phyloP scores from a whole-genome alignment of 306 rosid genomes.

The Rosa chinensis region DNA sequence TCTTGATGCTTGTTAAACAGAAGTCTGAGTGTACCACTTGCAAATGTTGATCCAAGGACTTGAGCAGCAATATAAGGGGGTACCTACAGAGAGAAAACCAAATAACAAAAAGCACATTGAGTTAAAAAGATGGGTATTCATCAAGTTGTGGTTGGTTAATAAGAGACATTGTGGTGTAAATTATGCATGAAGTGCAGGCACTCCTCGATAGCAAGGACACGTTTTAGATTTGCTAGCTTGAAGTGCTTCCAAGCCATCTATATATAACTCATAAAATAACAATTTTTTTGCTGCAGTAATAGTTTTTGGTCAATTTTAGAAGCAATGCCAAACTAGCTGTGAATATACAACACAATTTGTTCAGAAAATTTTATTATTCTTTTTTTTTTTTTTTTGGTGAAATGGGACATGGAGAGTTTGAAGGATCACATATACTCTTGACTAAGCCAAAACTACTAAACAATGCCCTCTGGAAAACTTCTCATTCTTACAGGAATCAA shows the following conservation, averaged over 20 bases:
- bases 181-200: background rate
- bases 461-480: background rate
- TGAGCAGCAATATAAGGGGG: conserved; percentile 65
- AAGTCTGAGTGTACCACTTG: conserved; percentile 68
- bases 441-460: background rate
- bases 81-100: conserved; percentile 42
- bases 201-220: background rate
- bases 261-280: too few species aligned
- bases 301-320: background rate
- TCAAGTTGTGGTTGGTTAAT: background rate
- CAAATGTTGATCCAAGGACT: conserved; percentile 69
- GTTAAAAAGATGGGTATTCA: background rate
- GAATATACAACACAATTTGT: background rate
- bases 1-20: conserved; percentile 41
- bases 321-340: background rate
- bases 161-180: background rate
- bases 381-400: background rate
- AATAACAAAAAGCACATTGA: background rate
- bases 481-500: background rate
- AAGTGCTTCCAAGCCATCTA: background rate
- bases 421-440: background rate
- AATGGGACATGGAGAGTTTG: background rate
- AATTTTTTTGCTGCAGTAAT: background rate
- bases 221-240: too few species aligned
- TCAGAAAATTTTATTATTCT: too few species aligned